Percentiles rank a stretch among this genome's conserved stretches.
Conservation (phyloP, 1,139 yeast species). For the Lodderomyces oxycetoniae region DNA sequence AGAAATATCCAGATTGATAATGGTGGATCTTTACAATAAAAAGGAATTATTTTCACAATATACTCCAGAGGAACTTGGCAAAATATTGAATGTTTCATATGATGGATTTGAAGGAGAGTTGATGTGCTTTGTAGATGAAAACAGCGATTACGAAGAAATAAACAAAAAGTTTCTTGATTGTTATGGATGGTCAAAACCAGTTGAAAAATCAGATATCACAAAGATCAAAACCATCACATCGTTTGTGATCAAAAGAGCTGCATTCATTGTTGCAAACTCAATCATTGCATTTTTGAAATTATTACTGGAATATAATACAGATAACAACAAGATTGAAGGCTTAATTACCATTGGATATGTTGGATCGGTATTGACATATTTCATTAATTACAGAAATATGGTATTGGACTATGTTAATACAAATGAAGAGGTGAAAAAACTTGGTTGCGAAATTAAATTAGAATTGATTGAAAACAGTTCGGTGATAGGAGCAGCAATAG, state of each 20-base stretch:
- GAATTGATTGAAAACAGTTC: conserved; percentile 41
- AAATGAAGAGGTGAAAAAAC: conserved; percentile 22
- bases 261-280: conserved; percentile 37
- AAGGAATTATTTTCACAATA: conserved; percentile 28
- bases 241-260: conserved; percentile 35
- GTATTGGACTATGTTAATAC: conserved; percentile 29
- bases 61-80: conserved; percentile 8
- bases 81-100: conserved; percentile 16
- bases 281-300: conserved; percentile 35
- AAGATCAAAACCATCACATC: conserved; percentile 26
- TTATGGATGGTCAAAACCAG: conserved; percentile 22
- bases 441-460: conserved; percentile 33
- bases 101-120: conserved; percentile 41
- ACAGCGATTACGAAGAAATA: conserved; percentile 20
- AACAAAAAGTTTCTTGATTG: conserved; percentile 18
- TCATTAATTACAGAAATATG: conserved; percentile 29
- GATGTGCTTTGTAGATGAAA: conserved; percentile 35
- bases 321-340: conserved; percentile 14
- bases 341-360: conserved; percentile 39
- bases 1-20: conserved; percentile 43
- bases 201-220: conserved; percentile 24
- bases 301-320: conserved; percentile 27
- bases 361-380: conserved; percentile 39
- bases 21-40: conserved; percentile 30
- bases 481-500: conserved; percentile 46